phyloP scores from a whole-genome alignment of 2,329 filamentous ascomycete genomes.

The Neonectria sp. region DNA sequence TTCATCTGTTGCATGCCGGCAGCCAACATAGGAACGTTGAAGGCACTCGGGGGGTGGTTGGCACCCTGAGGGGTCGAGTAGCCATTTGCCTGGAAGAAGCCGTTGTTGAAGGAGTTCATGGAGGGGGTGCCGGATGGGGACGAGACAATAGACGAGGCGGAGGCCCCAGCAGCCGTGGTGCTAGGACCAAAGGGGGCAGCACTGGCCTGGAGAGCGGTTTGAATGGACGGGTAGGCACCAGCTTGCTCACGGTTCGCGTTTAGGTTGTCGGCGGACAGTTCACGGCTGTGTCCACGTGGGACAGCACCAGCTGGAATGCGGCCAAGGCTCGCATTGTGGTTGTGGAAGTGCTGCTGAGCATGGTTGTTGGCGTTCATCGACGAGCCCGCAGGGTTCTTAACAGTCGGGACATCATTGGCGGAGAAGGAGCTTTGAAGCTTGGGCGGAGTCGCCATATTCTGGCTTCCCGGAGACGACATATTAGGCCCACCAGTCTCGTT shows the following conservation, averaged over 20 bases:
- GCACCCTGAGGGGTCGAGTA: conserved; percentile 50
- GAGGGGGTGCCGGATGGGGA: conserved; percentile 43
- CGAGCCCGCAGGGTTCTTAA: conserved; percentile 77
- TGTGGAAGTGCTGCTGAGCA: conserved; percentile 76
- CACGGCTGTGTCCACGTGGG: conserved; percentile 79
- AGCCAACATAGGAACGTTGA: conserved; percentile 67
- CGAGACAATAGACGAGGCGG: conserved; percentile 45
- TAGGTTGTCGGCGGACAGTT: conserved; percentile 71
- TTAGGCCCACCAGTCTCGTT: conserved; percentile 55
- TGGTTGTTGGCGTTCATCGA: conserved; percentile 69
- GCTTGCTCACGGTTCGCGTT: conserved; percentile 60
- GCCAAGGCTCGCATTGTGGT: conserved; percentile 87
- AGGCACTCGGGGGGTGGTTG: conserved; percentile 45
- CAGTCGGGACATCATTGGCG: conserved; percentile 87
- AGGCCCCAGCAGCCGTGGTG: conserved; percentile 49
- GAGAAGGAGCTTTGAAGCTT: conserved; percentile 93
- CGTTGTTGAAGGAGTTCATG: conserved; percentile 48
- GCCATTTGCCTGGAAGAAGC: conserved; percentile 51
- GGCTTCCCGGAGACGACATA: conserved; percentile 64
- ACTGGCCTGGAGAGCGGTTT: conserved; percentile 84
- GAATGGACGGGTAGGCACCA: conserved; percentile 71
- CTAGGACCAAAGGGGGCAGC: conserved; percentile 84
- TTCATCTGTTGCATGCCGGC: conserved; percentile 79
- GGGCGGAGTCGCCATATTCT: conserved; percentile 74
- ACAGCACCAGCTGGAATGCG: conserved; percentile 80